phyloP scores from a whole-genome alignment of 768 basidiomycete species.

The Thelephora ganbajun region DNA sequence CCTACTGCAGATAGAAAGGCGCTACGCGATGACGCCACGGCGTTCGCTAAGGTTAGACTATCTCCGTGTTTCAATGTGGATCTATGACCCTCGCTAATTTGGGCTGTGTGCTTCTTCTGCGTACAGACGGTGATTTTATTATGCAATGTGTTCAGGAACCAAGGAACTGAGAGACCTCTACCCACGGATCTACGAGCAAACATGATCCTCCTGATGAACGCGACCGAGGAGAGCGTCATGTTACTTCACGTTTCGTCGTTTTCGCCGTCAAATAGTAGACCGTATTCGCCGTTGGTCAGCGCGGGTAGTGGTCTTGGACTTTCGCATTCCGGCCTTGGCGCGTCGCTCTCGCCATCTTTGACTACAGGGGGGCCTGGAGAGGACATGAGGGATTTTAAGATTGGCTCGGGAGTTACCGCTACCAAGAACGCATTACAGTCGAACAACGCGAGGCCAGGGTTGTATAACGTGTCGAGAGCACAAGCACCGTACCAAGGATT shows the following conservation, averaged over 20 bases:
- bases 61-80: neutral
- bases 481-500: too few species aligned
- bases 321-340: too few species aligned
- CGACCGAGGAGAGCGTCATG: slow-evolving; percentile 80
- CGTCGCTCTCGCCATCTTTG: too few species aligned
- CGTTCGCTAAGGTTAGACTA: slow-evolving; percentile 65
- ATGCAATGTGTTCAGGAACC: slow-evolving; percentile 56
- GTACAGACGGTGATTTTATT: slow-evolving; percentile 60
- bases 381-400: too few species aligned
- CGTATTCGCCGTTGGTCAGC: slow-evolving; percentile 45
- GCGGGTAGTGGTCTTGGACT: neutral
- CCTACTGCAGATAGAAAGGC: slow-evolving; percentile 39
- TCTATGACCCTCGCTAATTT: neutral
- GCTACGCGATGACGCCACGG: slow-evolving; percentile 64
- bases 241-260: slow-evolving; percentile 78
- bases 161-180: slow-evolving; percentile 41
- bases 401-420: too few species aligned
- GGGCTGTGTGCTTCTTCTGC: slow-evolving; percentile 4
- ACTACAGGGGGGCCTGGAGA: too few species aligned
- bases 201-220: slow-evolving; percentile 66
- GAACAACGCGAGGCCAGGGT: too few species aligned
- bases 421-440: too few species aligned
- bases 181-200: slow-evolving; percentile 48
- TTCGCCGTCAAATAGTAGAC: slow-evolving; percentile 40
- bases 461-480: too few species aligned